Conservation (phyloP, 2,329 filamentous ascomycete species). For the Polytolypa hystricis region DNA sequence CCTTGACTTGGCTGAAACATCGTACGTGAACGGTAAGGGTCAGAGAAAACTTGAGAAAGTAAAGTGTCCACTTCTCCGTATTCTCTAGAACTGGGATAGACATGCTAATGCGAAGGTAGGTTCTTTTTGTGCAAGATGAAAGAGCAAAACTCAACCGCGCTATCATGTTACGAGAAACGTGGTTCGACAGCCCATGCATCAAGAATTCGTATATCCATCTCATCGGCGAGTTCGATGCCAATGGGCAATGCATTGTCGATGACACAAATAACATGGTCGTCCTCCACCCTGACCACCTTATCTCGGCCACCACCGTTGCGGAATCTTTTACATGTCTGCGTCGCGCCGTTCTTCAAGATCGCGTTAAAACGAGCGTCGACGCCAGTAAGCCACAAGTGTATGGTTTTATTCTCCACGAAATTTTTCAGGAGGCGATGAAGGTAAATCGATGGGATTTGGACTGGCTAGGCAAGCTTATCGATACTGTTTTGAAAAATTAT, state of each 20-base stretch:
- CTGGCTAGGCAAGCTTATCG: conserved; percentile 57
- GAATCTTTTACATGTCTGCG: conserved; percentile 90
- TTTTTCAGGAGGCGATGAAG: conserved; percentile 84
- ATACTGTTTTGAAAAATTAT: conserved; percentile 60
- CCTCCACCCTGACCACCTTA: conserved; percentile 85
- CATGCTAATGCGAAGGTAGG: conserved; percentile 35
- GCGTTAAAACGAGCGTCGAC: conserved; percentile 81
- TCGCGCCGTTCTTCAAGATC: conserved; percentile 84
- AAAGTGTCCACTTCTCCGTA: conserved; percentile 20
- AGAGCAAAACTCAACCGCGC: conserved; percentile 53
- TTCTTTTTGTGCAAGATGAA: conserved; percentile 74
- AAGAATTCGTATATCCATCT: conserved; percentile 73
- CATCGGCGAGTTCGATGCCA: conserved; percentile 61
- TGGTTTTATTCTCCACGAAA: conserved; percentile 84
- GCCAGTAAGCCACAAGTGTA: conserved; percentile 75
- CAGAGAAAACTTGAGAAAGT: conserved; percentile 61
- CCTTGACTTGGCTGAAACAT: conserved; percentile 57
- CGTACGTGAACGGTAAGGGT: conserved; percentile 55
- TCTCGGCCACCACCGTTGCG: conserved; percentile 91
- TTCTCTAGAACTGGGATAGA: conserved; percentile 7
- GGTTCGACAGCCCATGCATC: conserved; percentile 70
- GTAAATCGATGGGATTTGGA: conserved; percentile 66
- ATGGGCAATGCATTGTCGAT: conserved; percentile 68
- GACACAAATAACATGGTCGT: conserved; percentile 77
- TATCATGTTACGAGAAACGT: conserved; percentile 72